Base-by-base conservation (phyloP, 1,284 basidiomycete genomes). In the Lentinus polychrous region DNA sequence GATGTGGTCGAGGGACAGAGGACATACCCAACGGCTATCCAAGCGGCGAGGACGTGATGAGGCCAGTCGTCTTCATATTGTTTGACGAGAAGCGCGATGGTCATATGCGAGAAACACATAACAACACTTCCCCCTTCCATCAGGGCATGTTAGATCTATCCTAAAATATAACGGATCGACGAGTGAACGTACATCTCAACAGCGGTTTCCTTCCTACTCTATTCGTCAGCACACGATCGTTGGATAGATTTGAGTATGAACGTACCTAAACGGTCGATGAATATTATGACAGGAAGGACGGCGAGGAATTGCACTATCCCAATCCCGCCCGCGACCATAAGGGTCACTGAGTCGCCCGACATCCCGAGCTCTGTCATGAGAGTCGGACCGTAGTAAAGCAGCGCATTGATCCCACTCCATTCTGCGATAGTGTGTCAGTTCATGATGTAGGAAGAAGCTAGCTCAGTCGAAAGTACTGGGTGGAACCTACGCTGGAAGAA, bases 321-420 rank as follows among this genome's bases (percentile, higher is more conserved):
- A 54, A 91, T 79, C 0, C 89, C 86, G 20, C 87, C 87, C 0
- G 85, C 78, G 1, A 84, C 81, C 24, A 88, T 57, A 0, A 91
- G 69, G 0, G 78, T 75, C 14, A 78, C 71, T 0, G 70, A 75
- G 45, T 72, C 69, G 11, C 71, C 4, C 43, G 62, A 71, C 20
- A 90, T 56, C 4, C 86, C 87, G 41, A 91, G 72, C 48, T 68
- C 76, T 27, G 64, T 68, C 50, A 90, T 76, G 12, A 91, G 71
- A 1, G 79, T 80, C 0, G 88, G 88, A 0, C 87, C 87, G 55
- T 90, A 91, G 58, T 91, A 91, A 7, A 90, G 66, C 31, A 91
- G 61, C 4, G 86, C 86, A 58, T 90, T 91, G 53, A 89, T 89
- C 1, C 87, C 87, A 52, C 81, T 83, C 86, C 86, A 89, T 67